These are phyloP conservation scores for Lactarius pseudohatsudake DNA, from an alignment of 768 basidiomycete genomes.

Conservation along the genomic window DNA sequence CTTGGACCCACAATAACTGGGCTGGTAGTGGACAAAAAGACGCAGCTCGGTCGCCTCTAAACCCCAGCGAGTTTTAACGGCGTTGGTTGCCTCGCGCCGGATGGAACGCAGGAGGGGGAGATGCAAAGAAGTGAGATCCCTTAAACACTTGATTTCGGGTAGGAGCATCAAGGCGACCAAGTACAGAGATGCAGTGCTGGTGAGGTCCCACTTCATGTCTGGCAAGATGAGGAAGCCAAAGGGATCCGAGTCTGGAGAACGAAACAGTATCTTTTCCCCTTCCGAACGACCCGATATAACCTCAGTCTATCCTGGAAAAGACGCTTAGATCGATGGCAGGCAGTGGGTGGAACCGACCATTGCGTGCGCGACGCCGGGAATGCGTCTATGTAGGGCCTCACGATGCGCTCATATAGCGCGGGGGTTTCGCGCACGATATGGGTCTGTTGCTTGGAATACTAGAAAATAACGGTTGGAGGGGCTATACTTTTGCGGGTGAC, in stretches of 20 bases:
- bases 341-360: conserved; percentile 54
- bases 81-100: conserved; percentile 48
- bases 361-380: conserved; percentile 76
- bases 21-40: conserved; percentile 93
- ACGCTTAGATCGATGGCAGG: background rate
- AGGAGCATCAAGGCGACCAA: conserved; percentile 76
- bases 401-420: conserved; percentile 64
- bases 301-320: conserved; percentile 74
- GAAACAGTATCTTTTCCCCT: conserved; percentile 66
- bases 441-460: conserved; percentile 77
- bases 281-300: conserved; percentile 79
- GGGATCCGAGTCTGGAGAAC: conserved; percentile 46
- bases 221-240: conserved; percentile 77
- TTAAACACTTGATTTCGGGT: conserved; percentile 61
- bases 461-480: background rate
- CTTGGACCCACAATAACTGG: conserved; percentile 78
- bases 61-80: conserved; percentile 66
- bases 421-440: conserved; percentile 84
- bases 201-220: conserved; percentile 96
- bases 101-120: conserved; percentile 68
- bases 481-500: background rate
- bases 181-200: conserved; percentile 74
- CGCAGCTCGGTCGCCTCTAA: conserved; percentile 61
- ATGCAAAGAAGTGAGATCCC: conserved; percentile 71
- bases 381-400: conserved; percentile 74